These are phyloP conservation scores for Sphaerulina vaccinii DNA, from an alignment of 2,329 filamentous ascomycete genomes.

Conservation along the genomic window DNA sequence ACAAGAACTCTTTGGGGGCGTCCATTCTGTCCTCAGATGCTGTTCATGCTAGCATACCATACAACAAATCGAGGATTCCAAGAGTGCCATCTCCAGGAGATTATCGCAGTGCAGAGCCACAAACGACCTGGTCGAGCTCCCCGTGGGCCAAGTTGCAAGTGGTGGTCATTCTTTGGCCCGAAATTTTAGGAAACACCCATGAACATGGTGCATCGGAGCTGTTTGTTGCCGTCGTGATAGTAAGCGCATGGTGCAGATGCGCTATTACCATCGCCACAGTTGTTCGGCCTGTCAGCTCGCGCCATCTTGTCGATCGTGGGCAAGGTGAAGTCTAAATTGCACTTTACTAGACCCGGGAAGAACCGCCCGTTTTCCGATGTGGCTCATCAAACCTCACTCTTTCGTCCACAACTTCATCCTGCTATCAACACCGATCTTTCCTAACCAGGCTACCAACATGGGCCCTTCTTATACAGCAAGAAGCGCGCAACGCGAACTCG, in stretches of 20 bases:
- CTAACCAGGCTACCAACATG: too few species aligned
- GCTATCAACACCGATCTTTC: background rate
- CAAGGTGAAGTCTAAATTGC: too few species aligned
- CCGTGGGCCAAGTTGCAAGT: background rate
- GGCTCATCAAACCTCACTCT: background rate
- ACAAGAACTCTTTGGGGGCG: slow-evolving; percentile 7
- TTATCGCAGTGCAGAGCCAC: background rate
- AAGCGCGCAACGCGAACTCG: too few species aligned
- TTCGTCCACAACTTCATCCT: slow-evolving; percentile 1
- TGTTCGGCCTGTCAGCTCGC: too few species aligned
- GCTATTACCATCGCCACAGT: background rate
- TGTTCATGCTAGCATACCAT: background rate
- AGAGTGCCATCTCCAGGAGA: background rate
- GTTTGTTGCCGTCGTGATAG: background rate
- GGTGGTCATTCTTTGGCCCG: too few species aligned
- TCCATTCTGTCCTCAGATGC: background rate
- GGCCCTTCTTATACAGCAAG: too few species aligned
- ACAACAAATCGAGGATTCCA: background rate
- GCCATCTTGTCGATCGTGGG: too few species aligned
- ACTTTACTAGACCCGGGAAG: too few species aligned
- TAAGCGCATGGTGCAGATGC: background rate
- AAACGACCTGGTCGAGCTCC: background rate
- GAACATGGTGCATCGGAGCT: too few species aligned
- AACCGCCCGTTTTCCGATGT: background rate
- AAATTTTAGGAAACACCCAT: slow-evolving; percentile 5